Base-by-base conservation (phyloP, 305 asterid genomes). In the Solanum chacoense region DNA sequence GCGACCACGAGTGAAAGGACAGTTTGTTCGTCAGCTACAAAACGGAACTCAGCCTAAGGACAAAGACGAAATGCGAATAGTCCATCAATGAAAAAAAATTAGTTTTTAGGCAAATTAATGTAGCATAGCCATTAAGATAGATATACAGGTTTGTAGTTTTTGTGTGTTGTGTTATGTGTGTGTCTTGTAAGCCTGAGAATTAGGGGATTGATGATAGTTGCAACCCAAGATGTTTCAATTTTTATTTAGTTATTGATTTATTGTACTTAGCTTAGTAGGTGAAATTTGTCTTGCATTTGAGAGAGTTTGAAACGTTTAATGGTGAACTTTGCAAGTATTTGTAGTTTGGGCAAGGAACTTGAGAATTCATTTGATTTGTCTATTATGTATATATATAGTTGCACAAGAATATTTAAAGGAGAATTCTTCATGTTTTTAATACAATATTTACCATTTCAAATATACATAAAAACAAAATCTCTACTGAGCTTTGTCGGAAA, bases 1-100 rank as follows among this genome's bases (percentile, higher is more conserved):
- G 88, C 94, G 96, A 6, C 95, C 95, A 2, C 94, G 96, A 14
- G 93, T 94, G 11, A 94, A 94, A 87, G 96, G 95, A 34, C 96
- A 94, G 89, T 94, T 94, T 88, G 94, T 94, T 77, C 95, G 96
- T 29, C 95, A 92, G 87, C 59, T 67, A 28, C 91, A 90, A 40
- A 85, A 69, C 10, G 94, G 91, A 79, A 65, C 89, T 73, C 93
- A 90, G 89, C 78, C 91, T 1, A 73, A 79, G 45, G 87, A 24
- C 55, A 42, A 88, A 37, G 80, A 50, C 18, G 42, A 76, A 31
- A 38, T 55, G 20, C 31, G 5, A 29, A 3, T 81, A 45, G 86
- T 29, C 72, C 71, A 18, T 50, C 37, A 45, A 80, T 80, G n/a
- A 38, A 2, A 31, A 76, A 20, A 18, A 38, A 12, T 7, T 81